Evolutionary conservation across 2,329 filamentous ascomycete genomes (phyloP), one percentile per base, ranked within the genome.

Genomic region (Epichloe coenophiala): DNA sequence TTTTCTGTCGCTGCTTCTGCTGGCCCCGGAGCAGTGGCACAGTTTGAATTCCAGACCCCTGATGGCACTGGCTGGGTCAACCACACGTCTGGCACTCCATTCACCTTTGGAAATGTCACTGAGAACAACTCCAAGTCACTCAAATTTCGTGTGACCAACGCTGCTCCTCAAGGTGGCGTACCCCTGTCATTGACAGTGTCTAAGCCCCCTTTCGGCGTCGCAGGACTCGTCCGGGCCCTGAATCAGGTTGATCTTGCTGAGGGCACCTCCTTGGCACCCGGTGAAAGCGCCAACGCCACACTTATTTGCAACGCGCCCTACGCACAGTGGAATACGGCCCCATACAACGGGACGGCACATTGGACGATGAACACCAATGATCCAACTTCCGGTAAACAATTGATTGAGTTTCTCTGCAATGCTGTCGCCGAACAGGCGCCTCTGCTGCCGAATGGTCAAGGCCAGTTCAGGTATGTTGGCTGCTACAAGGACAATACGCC

Each of bases 291-390:
- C 2, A 75, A 71, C 0, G 78, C 77, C 2, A 70, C 66, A 0
- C 60, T 82, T 7, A 75, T 72, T 53, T 81, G 78, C 56, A 68
- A 74, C 2, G 75, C 74, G 0, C 76, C 77, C 8, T 78, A 78
- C 59, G 67, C 68, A 0, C 77, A 80, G 54, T 76, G 77, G 67
- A 80, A 82, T 55, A 62, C 70, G 1, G 68, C 75, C n/a, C 60
- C 72, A 0, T 78, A 74, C 54, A 65, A 63, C 4, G 72, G 72
- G 3, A 65, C 61, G 0, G 74, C 76, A 0, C 58, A 64, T 2
- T 81, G 77, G 78, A 77, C 73, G 0, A 68, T 81, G 58, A 81
- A 80, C 59, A 74, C 73, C 44, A 75, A 78, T 48, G 77, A 80
- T 51, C 70, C 72, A 0, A 60, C 58, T 1, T 68, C 74, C 47